Evolutionary conservation across 495 filamentous ascomycete genomes (phyloP), one percentile per base, ranked within the genome.

Genomic region (Cudoniella acicularis): DNA sequence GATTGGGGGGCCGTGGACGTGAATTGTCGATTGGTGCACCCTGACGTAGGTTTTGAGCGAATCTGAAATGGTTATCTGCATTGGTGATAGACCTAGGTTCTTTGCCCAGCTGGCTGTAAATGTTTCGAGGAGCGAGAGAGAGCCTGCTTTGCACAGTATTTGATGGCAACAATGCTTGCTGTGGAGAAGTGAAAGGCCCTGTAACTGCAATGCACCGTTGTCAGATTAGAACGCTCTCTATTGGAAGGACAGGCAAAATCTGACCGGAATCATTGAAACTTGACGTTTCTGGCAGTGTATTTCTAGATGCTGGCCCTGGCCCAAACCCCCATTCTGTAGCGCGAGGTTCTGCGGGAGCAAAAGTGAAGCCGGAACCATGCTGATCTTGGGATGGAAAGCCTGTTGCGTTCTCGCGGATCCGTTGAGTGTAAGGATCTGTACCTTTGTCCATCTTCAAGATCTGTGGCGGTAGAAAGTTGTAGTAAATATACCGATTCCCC

Each of bases 1-100:
- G 49, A 13, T 10, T 27, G 22, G 3, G 25, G 6, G 26, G 25
- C 36, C 41, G 45, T 43, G 41, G 18, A 24, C 25, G 59, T 36
- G 26, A 25, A 20, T 40, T 10, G 21, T 22, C 49, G 1, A 60
- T 40, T 10, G 57, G 18, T 10, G 20, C 21, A 16, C 54, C 60
- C 27, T 61, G 49, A 43, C 54, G 57, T 3, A 62, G 49, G 26
- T 67, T 67, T 52, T 61, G 64, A 11, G 61, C 40, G 50, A 67
- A 61, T 22, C 52, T 58, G 58, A 67, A 67, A 36, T 62, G 59
- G 49, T 62, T 61, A 26, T 64, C 52, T 2, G 54, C 61, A 56
- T 64, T 61, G 13, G n/a, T 59, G n/a, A 67, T 30, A 22, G 43
- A 11, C 46, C 52, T 57, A 1, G 54, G 26, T 23, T 59, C 61